Percentiles rank a stretch among this genome's conserved stretches.
phyloP scores from a whole-genome alignment of 1,284 basidiomycete genomes.

The Pascua sp. region DNA sequence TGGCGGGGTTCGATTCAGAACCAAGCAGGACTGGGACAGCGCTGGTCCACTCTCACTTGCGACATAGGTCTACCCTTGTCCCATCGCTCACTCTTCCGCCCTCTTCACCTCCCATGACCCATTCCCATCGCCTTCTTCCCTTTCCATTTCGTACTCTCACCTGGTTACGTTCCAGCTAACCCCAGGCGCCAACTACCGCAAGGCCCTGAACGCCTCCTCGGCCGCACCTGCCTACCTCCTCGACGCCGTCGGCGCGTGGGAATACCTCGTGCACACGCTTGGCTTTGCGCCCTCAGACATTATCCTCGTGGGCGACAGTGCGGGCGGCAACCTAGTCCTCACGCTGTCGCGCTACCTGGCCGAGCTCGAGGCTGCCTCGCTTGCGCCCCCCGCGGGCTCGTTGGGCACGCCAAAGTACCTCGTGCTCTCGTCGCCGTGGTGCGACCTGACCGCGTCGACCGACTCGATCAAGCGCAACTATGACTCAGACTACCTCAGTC shows the following conservation, averaged over 20 bases:
- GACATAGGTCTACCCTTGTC: too few relatives aligned
- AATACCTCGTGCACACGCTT: conserved; percentile 7
- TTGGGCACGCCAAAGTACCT: neutral
- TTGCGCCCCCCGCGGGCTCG: too few relatives aligned
- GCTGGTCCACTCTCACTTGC: too few relatives aligned
- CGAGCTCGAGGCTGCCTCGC: neutral
- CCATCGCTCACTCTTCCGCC: too few relatives aligned
- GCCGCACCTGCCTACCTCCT: conserved; percentile 13
- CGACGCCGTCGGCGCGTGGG: conserved; percentile 16
- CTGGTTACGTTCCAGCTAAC: neutral
- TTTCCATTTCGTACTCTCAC: too few relatives aligned
- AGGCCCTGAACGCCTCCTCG: conserved; percentile 2
- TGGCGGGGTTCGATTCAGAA: too few relatives aligned
- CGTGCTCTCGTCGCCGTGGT: conserved; percentile 11
- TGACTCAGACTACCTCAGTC: conserved; percentile 7
- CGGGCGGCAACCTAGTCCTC: conserved; percentile 11
- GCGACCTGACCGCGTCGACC: conserved; percentile 5
- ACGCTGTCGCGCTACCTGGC: conserved; percentile 7
- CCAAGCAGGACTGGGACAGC: too few relatives aligned
- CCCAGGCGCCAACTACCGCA: conserved; percentile 12
- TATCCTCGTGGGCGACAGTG: conserved; percentile 10
- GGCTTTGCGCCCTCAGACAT: conserved; percentile 11
- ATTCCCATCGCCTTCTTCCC: too few relatives aligned
- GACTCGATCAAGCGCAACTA: conserved; percentile 6
- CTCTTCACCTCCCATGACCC: too few relatives aligned